These are phyloP conservation scores for Oryza australiensis DNA, from an alignment of 176 grass and related monocot genomes.

Conservation along the genomic window DNA sequence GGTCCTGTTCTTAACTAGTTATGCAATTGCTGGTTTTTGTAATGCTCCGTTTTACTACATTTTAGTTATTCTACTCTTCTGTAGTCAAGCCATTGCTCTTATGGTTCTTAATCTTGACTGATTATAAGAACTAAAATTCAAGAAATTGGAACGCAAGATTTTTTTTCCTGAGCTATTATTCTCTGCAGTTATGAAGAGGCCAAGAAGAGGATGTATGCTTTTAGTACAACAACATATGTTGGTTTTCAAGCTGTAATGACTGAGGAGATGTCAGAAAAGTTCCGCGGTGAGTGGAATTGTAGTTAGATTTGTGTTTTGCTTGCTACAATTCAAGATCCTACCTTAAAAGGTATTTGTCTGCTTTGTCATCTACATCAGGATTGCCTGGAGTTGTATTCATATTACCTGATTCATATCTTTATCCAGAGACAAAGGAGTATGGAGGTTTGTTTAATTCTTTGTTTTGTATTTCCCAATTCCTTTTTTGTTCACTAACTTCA, in stretches of 20 bases:
- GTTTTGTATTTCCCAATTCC: neutral
- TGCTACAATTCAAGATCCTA: neutral
- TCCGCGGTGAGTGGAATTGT: slow-evolving; percentile 52
- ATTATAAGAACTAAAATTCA: slow-evolving; percentile 12
- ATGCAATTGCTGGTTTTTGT: neutral
- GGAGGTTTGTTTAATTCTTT: slow-evolving; percentile 63
- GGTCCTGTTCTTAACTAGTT: neutral
- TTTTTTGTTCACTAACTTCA: neutral
- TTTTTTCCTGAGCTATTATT: slow-evolving; percentile 20
- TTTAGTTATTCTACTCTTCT: neutral
- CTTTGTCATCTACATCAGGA: slow-evolving; percentile 51
- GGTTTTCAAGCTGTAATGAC: slow-evolving; percentile 93
- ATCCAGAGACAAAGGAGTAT: slow-evolving; percentile 93
- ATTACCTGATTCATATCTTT: slow-evolving; percentile 90
- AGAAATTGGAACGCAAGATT: slow-evolving; percentile 7
- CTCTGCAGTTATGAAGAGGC: slow-evolving; percentile 84
- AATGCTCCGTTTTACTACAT: neutral
- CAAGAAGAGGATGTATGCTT: slow-evolving; percentile 88
- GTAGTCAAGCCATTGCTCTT: slow-evolving; percentile 8
- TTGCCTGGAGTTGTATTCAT: slow-evolving; percentile 97
- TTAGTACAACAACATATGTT: slow-evolving; percentile 84
- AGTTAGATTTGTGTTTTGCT: neutral
- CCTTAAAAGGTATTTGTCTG: neutral
- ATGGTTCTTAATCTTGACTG: neutral
- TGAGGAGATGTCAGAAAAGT: slow-evolving; percentile 97